Conservation (phyloP, 768 basidiomycete genomes). For the Boletus subcaerulescens region DNA sequence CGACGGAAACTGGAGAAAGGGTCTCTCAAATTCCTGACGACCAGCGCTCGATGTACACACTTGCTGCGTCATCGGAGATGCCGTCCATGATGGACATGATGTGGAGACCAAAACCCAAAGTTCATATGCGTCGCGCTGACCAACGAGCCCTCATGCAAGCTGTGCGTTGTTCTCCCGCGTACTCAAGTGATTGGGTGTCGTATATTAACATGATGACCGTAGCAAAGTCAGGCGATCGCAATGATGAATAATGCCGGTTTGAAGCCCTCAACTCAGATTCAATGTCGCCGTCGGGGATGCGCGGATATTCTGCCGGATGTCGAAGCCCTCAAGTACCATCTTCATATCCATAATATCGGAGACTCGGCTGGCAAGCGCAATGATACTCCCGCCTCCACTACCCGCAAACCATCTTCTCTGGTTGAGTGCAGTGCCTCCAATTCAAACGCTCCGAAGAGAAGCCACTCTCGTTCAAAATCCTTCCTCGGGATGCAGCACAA, state of each 20-base stretch:
- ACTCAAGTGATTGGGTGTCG: neutral
- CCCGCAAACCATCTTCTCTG: neutral
- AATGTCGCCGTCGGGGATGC: slow-evolving; percentile 47
- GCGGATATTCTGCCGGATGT: slow-evolving; percentile 39
- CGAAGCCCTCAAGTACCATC: slow-evolving; percentile 48
- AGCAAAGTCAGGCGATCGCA: slow-evolving; percentile 26
- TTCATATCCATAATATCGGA: slow-evolving; percentile 55
- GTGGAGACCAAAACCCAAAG: slow-evolving; percentile 33
- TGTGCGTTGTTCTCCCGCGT: slow-evolving; percentile 32
- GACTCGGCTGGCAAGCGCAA: slow-evolving; percentile 19
- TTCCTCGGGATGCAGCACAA: slow-evolving; percentile 1
- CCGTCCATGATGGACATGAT: slow-evolving; percentile 27
- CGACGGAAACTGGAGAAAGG: slow-evolving; percentile 13
- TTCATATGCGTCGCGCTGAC: slow-evolving; percentile 36
- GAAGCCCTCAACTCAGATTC: slow-evolving; percentile 32
- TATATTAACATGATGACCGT: neutral
- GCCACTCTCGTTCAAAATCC: slow-evolving; percentile 20
- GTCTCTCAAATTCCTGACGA: slow-evolving; percentile 21
- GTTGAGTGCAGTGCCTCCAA: neutral
- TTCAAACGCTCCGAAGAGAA: slow-evolving; percentile 1
- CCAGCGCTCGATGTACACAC: slow-evolving; percentile 26
- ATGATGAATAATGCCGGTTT: slow-evolving; percentile 29
- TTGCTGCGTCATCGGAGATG: slow-evolving; percentile 8
- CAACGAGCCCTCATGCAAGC: slow-evolving; percentile 36
- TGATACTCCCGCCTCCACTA: neutral